Conservation (phyloP, 2,329 filamentous ascomycete species). For the Calonectria pseudoturangicola region DNA sequence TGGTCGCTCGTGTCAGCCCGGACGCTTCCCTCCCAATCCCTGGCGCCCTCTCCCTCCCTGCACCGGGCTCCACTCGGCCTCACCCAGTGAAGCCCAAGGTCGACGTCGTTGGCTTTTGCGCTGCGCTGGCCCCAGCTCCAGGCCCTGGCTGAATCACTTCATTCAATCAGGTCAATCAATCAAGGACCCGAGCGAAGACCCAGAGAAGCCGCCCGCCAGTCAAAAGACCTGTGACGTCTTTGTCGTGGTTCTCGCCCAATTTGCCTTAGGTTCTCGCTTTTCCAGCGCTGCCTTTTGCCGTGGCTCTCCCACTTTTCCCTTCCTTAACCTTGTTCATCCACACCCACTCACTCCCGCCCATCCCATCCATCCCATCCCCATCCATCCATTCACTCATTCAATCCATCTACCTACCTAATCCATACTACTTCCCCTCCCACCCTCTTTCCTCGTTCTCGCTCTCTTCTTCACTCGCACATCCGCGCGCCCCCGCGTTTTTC, state of each 20-base stretch:
- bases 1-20: constrained; percentile 57
- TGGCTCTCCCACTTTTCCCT: constrained; percentile 25
- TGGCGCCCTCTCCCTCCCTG: constrained; percentile 53
- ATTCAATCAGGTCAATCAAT: constrained; percentile 46
- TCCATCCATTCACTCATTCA: constrained; percentile 28
- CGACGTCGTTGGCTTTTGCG: constrained; percentile 46
- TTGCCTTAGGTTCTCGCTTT: constrained; percentile 27
- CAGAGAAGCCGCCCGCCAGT: constrained; percentile 15
- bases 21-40: constrained; percentile 58
- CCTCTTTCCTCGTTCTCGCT: constrained; percentile 43
- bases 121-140: constrained; percentile 43
- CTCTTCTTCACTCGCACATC: constrained; percentile 34
- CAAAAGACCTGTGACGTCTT: constrained; percentile 22
- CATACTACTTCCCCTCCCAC: constrained; percentile 38
- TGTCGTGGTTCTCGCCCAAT: constrained; percentile 23
- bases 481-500: constrained; percentile 30
- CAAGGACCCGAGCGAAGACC: constrained; percentile 1
- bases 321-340: constrained; percentile 39
- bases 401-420: constrained; percentile 28
- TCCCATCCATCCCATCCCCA: constrained; percentile 32
- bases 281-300: constrained; percentile 15
- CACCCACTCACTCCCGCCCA: constrained; percentile 21
- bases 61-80: constrained; percentile 51
- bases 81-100: constrained; percentile 43
- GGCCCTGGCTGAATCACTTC: constrained; percentile 53